A percentile compares a stretch with the other conserved stretches of the same genome.
phyloP scores from a whole-genome alignment of 169 alveolate species.

The Cryptosporidium xiaoi region DNA sequence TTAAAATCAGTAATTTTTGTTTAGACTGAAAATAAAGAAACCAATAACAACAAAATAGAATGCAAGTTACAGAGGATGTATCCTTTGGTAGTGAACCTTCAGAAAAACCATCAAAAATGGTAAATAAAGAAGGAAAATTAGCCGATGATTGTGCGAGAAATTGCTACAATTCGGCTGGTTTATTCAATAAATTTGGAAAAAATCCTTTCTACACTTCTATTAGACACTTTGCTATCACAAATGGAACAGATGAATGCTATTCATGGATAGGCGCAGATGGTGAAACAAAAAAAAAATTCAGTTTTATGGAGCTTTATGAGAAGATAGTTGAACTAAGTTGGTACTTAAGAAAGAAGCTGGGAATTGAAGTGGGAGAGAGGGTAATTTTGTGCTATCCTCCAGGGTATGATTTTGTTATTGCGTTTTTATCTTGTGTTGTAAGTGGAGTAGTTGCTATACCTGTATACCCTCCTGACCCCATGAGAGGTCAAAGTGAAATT shows the following conservation, averaged over 20 bases:
- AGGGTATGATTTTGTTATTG: conserved; percentile 76
- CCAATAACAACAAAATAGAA: neutral
- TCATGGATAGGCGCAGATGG: conserved; percentile 55
- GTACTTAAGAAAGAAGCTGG: conserved; percentile 67
- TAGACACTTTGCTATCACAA: conserved; percentile 7
- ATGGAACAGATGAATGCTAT: conserved; percentile 38
- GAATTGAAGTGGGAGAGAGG: conserved; percentile 76
- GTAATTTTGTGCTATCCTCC: conserved; percentile 75
- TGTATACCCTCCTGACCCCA: conserved; percentile 83
- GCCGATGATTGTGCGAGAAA: neutral
- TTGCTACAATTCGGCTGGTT: neutral
- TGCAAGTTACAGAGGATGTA: conserved; percentile 3
- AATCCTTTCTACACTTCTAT: conserved; percentile 52
- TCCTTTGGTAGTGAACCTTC: neutral
- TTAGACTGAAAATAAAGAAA: neutral
- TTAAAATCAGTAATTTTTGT: neutral
- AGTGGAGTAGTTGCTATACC: conserved; percentile 82
- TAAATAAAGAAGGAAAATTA: neutral
- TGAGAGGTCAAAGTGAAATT: conserved; percentile 77
- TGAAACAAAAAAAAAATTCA: conserved; percentile 29
- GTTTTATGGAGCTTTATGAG: conserved; percentile 72
- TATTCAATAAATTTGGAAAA: conserved; percentile 35
- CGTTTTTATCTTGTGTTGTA: conserved; percentile 78
- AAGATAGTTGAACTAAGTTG: conserved; percentile 65
- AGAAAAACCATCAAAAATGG: neutral